phyloP scores from a whole-genome alignment of 208 protist genomes.

The Trypanosoma conorhini region DNA sequence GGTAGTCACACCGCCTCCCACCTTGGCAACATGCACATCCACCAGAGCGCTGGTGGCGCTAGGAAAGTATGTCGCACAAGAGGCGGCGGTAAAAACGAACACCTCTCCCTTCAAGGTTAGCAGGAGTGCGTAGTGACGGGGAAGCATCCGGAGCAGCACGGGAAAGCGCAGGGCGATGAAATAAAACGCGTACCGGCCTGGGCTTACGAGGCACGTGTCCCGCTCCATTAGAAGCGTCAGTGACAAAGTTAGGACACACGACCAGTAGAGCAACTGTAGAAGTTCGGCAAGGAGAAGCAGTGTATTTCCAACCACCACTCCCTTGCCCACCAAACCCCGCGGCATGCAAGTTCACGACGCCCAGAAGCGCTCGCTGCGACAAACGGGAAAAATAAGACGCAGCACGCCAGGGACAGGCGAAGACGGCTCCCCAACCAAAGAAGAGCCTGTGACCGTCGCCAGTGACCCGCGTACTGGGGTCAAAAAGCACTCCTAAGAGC shows the following conservation, averaged over 20 bases:
- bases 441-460: constrained; percentile 53
- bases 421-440: constrained; percentile 58
- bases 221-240: constrained; percentile 55
- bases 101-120: constrained; percentile 32
- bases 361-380: constrained; percentile 48
- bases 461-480: constrained; percentile 36
- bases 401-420: constrained; percentile 54
- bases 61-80: constrained; percentile 57
- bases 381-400: constrained; percentile 46
- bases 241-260: constrained; percentile 42
- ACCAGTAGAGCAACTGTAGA: constrained; percentile 69
- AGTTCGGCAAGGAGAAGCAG: constrained; percentile 58
- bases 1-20: constrained; percentile 20
- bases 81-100: constrained; percentile 31
- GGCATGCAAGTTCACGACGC: constrained; percentile 11
- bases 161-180: constrained; percentile 70
- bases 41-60: constrained; percentile 54
- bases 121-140: constrained; percentile 52
- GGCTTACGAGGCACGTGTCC: constrained; percentile 40
- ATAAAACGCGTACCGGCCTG: constrained; percentile 51
- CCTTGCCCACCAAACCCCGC: neutral
- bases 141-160: constrained; percentile 62
- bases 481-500: constrained; percentile 62
- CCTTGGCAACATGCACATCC: constrained; percentile 36
- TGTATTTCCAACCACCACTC: constrained; percentile 53